Evolutionary conservation across 164 flowering plant genomes (phyloP), one percentile per base, ranked within the genome.

Genomic region (Buxus sempervirens): DNA sequence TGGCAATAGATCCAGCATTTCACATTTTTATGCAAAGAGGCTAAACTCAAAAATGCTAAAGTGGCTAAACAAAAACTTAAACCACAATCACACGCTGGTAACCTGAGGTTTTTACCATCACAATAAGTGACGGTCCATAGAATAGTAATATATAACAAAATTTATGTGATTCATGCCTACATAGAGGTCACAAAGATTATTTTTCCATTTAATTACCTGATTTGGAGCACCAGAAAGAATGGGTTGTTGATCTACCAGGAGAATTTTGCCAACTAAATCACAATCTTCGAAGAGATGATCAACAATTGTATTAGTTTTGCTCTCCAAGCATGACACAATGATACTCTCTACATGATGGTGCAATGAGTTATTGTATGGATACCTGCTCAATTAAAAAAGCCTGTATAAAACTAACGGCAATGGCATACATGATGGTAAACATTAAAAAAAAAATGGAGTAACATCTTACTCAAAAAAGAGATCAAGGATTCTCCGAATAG

Each of bases 291-390:
- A 82, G 63, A 92, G 89, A 83, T 92, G 96, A 76, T 86, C 82
- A 60, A 86, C 70, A 51, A 90, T 67, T 22, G 70, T 68, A 68
- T 32, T 68, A 74, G 71, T 89, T 71, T 79, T 86, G 79, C 94
- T 89, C 65, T 95, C 97, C 81, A 95, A 81, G 83, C 97, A 95
- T 54, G 98, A 90, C 27, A 72, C 26, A 73, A 92, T 77, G 13
- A 92, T 87, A 81, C 89, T 95, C 81, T 95, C 98, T 20, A 85
- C 90, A 76, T 89, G 96, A 78, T 95, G 97, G 79, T 95, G 98
- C 79, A 95, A 78, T 5, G 88, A 83, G 73, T 85, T 95, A 69
- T 95, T 87, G 82, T 80, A 95, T 15, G 98, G 98, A 68, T 89
- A 95, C 86, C 98, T 95, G 83, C 78, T 27, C 48, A 65, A 58